Conservation (phyloP, 2,329 filamentous ascomycete species). For the Xylaria sp. region DNA sequence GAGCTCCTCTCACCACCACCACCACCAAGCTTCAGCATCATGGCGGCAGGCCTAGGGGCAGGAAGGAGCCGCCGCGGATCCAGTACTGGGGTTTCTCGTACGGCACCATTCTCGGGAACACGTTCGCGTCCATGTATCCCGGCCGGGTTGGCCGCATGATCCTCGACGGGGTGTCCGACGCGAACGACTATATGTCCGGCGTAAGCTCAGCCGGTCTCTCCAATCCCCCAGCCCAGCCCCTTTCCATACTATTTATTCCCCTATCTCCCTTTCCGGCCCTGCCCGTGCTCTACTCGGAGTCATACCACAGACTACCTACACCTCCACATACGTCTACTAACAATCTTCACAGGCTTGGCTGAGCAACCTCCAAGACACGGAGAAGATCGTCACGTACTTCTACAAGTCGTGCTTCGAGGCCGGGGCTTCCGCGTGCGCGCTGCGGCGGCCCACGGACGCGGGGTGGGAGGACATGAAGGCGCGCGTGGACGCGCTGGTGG, state of each 20-base stretch:
- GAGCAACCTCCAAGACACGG: conserved; percentile 42
- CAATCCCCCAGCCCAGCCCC: too few relatives aligned
- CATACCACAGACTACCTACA: neutral
- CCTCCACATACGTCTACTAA: neutral
- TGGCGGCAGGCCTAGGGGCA: conserved; percentile 7
- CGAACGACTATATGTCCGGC: conserved; percentile 40
- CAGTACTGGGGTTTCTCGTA: conserved; percentile 57
- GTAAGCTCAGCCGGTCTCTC: conserved; percentile 28
- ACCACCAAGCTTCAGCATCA: neutral
- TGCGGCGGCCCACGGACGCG: conserved; percentile 32
- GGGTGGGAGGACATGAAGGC: conserved; percentile 34
- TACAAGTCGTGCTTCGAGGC: conserved; percentile 42
- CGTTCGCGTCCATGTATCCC: conserved; percentile 48
- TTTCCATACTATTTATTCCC: neutral
- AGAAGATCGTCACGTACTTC: conserved; percentile 39
- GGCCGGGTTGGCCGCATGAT: conserved; percentile 45
- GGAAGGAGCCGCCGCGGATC: conserved; percentile 17
- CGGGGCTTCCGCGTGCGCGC: conserved; percentile 33
- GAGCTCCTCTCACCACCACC: neutral
- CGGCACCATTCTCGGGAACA: conserved; percentile 47
- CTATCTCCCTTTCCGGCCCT: neutral
- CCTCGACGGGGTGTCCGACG: conserved; percentile 43
- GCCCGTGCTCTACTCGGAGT: neutral
- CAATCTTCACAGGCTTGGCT: conserved; percentile 35
- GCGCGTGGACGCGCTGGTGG: conserved; percentile 39